A percentile compares a stretch with the other conserved stretches of the same genome.
Conservation (phyloP, 805 yeast genomes). For the Priceomyces fermenticarens region DNA sequence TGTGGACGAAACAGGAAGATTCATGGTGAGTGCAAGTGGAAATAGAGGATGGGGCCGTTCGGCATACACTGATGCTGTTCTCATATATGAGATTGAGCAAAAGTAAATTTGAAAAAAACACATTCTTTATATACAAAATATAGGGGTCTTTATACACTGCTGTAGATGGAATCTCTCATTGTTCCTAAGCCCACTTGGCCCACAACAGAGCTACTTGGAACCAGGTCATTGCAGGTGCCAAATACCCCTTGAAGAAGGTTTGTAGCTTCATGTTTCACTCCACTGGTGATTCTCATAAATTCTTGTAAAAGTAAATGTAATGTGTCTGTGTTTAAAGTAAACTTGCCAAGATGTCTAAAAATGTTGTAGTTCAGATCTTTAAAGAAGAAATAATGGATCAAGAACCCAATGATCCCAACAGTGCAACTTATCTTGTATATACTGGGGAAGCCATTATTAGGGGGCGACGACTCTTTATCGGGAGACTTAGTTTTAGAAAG, state of each 20-base stretch:
- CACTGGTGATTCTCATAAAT: slow-evolving; percentile 8
- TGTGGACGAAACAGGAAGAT: slow-evolving; percentile 85
- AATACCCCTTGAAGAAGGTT: slow-evolving; percentile 10
- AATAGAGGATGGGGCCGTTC: slow-evolving; percentile 93
- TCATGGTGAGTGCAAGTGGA: slow-evolving; percentile 88
- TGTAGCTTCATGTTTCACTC: slow-evolving; percentile 8
- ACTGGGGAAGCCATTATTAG: slow-evolving; percentile 3
- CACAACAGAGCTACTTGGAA: slow-evolving; percentile 17
- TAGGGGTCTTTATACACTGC: slow-evolving; percentile 20
- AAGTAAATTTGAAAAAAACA: no score
- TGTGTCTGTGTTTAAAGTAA: slow-evolving; percentile 6
- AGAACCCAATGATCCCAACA: slow-evolving; percentile 37
- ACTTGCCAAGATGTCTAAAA: slow-evolving; percentile 5
- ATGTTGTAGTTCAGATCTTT: slow-evolving; percentile 14
- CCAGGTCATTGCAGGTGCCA: slow-evolving; percentile 10
- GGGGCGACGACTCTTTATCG: neutral
- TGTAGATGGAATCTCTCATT: slow-evolving; percentile 26
- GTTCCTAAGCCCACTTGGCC: slow-evolving; percentile 36
- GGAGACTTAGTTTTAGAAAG: slow-evolving; percentile 10
- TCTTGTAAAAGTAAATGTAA: slow-evolving; percentile 7
- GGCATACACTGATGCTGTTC: slow-evolving; percentile 69
- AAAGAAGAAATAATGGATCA: slow-evolving; percentile 31
- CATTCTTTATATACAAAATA: no score
- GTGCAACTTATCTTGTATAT: slow-evolving; percentile 34
- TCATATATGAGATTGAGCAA: slow-evolving; percentile 71